These are phyloP conservation scores for Geotrichum siamense DNA, from an alignment of 1,139 yeast genomes.

Conservation along the genomic window DNA sequence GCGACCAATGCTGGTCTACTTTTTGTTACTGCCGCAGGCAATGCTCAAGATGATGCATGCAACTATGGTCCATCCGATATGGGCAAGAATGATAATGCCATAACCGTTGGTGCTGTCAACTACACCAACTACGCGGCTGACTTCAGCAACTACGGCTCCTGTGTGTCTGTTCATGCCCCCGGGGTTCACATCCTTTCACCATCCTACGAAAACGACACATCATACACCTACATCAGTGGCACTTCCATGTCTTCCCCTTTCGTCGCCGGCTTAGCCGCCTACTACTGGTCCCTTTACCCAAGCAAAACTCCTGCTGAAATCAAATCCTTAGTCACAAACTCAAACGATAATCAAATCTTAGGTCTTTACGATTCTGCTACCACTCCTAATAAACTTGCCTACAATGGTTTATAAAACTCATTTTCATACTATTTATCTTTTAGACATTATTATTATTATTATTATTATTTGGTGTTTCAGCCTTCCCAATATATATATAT, in stretches of 20 bases:
- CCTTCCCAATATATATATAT: too few species aligned
- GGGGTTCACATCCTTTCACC: slow-evolving; percentile 76
- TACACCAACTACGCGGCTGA: slow-evolving; percentile 55
- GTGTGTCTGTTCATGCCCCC: slow-evolving; percentile 83
- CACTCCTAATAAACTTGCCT: slow-evolving; percentile 28
- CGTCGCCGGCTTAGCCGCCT: slow-evolving; percentile 55
- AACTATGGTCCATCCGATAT: slow-evolving; percentile 69
- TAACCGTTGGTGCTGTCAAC: slow-evolving; percentile 70
- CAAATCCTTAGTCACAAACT: slow-evolving; percentile 20
- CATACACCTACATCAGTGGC: slow-evolving; percentile 75
- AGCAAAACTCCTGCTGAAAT: slow-evolving; percentile 9
- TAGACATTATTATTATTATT: slow-evolving; percentile 18
- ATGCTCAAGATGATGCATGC: slow-evolving; percentile 79
- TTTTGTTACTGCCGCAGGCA: slow-evolving; percentile 87
- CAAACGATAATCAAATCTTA: slow-evolving; percentile 25
- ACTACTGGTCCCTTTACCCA: slow-evolving; percentile 17
- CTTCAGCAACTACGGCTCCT: slow-evolving; percentile 56
- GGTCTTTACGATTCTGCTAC: slow-evolving; percentile 16
- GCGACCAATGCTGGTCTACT: slow-evolving; percentile 76
- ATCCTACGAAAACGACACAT: slow-evolving; percentile 47
- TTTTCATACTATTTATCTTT: slow-evolving; percentile 21
- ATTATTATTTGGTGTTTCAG: background rate
- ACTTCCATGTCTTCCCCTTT: slow-evolving; percentile 91
- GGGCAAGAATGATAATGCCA: slow-evolving; percentile 49
- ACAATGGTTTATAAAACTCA: slow-evolving; percentile 22